phyloP scores from a whole-genome alignment of 2,329 filamentous ascomycete genomes.

The Huntiella bhutanensis region DNA sequence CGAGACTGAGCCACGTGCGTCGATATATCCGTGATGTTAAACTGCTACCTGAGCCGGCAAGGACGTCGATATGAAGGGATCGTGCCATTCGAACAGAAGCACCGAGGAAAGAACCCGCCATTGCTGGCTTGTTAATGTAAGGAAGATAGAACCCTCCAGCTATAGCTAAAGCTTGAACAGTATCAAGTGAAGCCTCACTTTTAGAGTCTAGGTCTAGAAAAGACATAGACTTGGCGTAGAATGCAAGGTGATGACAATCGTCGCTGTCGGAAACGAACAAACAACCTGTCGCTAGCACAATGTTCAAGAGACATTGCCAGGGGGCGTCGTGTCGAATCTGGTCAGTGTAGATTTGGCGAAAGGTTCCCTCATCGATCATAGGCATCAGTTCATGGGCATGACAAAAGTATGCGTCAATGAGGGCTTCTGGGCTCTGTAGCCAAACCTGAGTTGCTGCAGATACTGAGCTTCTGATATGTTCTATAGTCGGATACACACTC shows the following conservation, averaged over 20 bases:
- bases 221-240: slow-evolving; percentile 49
- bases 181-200: slow-evolving; percentile 35
- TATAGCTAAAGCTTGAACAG: slow-evolving; percentile 49
- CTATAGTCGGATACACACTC: slow-evolving; percentile 1
- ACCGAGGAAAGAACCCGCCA: slow-evolving; percentile 55
- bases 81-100: slow-evolving; percentile 58
- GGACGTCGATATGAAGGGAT: slow-evolving; percentile 24
- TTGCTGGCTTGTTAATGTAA: slow-evolving; percentile 59
- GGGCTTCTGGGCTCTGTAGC: slow-evolving; percentile 26
- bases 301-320: slow-evolving; percentile 57
- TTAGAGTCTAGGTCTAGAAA: slow-evolving; percentile 47
- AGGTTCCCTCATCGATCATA: slow-evolving; percentile 53
- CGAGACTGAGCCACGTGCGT: slow-evolving; percentile 57
- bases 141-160: slow-evolving; percentile 62
- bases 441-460: too few species aligned
- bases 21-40: slow-evolving; percentile 41
- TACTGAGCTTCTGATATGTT: not conserved
- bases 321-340: slow-evolving; percentile 42
- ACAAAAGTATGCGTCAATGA: slow-evolving; percentile 61
- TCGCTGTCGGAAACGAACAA: slow-evolving; percentile 46
- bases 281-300: slow-evolving; percentile 58
- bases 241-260: slow-evolving; percentile 49
- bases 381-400: slow-evolving; percentile 54
- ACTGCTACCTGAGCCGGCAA: not conserved
- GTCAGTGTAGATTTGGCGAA: slow-evolving; percentile 37